A percentile compares a stretch with the other conserved stretches of the same genome.
Evolutionary conservation across 129 eudicot species (phyloP).

Genomic region (Lactuca saligna): DNA sequence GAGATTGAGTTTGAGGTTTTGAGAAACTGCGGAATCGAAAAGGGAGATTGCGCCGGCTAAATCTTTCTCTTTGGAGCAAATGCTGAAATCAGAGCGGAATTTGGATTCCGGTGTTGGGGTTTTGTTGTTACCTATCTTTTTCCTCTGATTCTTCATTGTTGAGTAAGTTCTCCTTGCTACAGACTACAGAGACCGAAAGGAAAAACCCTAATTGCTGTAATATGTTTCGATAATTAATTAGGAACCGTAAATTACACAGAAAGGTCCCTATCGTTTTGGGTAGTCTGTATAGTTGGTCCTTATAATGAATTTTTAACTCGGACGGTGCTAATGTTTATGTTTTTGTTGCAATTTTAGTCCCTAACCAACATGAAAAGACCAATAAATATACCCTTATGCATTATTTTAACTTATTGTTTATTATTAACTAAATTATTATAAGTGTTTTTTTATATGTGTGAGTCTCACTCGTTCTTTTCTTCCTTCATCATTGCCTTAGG

Average conservation of each 20-base stretch:
- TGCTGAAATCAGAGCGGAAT: slow-evolving; percentile 53
- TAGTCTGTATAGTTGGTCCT: too few relatives aligned
- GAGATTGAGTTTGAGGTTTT: slow-evolving; percentile 47
- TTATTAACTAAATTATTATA: too few relatives aligned
- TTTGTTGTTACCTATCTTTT: slow-evolving; percentile 44
- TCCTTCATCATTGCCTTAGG: too few relatives aligned
- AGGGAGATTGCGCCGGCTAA: slow-evolving; percentile 52
- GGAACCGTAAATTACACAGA: neutral
- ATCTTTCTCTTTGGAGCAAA: slow-evolving; percentile 53
- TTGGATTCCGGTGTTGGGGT: slow-evolving; percentile 50
- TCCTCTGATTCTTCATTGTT: slow-evolving; percentile 22
- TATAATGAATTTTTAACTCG: too few relatives aligned
- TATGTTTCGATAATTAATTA: neutral
- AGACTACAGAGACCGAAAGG: neutral
- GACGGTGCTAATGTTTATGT: too few relatives aligned
- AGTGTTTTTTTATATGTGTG: too few relatives aligned
- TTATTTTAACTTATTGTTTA: too few relatives aligned
- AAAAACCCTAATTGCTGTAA: slow-evolving; percentile 25
- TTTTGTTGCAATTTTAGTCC: too few relatives aligned
- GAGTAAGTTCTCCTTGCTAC: slow-evolving; percentile 1
- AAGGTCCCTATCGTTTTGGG: too few relatives aligned
- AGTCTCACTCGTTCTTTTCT: too few relatives aligned
- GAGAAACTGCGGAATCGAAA: slow-evolving; percentile 52
- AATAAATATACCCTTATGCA: too few relatives aligned
- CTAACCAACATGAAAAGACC: too few relatives aligned